Evolutionary conservation across 2,329 filamentous ascomycete genomes (phyloP).

Genomic region (Ophiocordyceps polyrhachis-furcata): DNA sequence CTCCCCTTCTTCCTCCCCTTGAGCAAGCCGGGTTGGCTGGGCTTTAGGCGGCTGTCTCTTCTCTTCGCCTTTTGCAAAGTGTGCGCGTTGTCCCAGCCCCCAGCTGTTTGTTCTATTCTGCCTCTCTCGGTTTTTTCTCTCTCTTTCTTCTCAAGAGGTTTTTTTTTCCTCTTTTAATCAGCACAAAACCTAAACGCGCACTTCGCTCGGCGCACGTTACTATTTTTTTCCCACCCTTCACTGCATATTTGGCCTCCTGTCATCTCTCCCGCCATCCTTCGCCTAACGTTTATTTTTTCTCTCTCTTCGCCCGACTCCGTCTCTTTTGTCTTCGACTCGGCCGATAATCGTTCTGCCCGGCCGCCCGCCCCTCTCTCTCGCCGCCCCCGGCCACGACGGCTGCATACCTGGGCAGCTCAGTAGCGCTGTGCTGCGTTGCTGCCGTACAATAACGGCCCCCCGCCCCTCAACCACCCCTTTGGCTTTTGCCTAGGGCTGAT

Average conservation of each 20-base stretch:
- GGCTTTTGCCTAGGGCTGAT: background rate
- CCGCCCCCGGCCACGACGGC: constrained; percentile 14
- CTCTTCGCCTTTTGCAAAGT: background rate
- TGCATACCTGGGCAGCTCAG: constrained; percentile 7
- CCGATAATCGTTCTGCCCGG: constrained; percentile 3
- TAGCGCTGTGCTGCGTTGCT: constrained; percentile 10
- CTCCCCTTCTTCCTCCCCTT: background rate
- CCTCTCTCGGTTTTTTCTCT: background rate
- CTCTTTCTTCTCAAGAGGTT: background rate
- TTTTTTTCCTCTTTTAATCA: background rate
- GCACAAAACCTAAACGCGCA: background rate
- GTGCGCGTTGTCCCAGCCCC: constrained; percentile 5
- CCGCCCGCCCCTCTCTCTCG: constrained; percentile 7
- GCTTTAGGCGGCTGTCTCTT: background rate
- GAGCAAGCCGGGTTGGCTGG: background rate
- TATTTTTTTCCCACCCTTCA: background rate
- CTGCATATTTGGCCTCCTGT: no score
- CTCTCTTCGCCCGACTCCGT: constrained; percentile 2
- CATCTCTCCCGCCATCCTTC: no score
- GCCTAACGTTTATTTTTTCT: background rate
- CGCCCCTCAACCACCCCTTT: constrained; percentile 1
- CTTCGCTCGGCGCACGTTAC: background rate
- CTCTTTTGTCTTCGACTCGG: constrained; percentile 1
- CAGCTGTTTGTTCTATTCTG: constrained; percentile 3
- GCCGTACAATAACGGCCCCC: constrained; percentile 8